Conservation (phyloP, 768 basidiomycete species). For the Psilocybe tampanensis region DNA sequence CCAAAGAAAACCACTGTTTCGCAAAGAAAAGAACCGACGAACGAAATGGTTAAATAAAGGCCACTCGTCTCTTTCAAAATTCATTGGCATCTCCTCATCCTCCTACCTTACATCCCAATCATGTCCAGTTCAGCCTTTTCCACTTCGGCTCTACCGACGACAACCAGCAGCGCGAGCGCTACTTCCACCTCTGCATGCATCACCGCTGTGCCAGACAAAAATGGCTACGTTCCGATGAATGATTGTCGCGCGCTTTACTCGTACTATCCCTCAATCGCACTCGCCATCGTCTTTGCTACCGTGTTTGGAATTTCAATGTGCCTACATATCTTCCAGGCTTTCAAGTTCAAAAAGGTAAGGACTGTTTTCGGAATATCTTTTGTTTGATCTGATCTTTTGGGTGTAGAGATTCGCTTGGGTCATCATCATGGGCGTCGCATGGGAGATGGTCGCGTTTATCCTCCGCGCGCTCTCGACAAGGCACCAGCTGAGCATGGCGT, state of each 20-base stretch:
- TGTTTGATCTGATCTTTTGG: background rate
- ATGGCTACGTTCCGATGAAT: slow-evolving; percentile 2
- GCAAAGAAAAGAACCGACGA: too few relatives aligned
- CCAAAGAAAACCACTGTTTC: too few relatives aligned
- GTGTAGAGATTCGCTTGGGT: slow-evolving; percentile 6
- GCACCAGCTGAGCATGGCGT: background rate
- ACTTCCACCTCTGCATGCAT: background rate
- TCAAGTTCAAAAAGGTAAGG: slow-evolving; percentile 3
- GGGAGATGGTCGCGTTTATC: slow-evolving; percentile 4
- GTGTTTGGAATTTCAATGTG: slow-evolving; percentile 3
- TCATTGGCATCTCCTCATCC: too few relatives aligned
- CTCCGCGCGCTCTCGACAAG: background rate
- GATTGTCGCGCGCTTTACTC: slow-evolving; percentile 3
- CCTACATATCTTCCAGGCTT: slow-evolving; percentile 1
- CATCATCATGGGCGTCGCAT: slow-evolving; percentile 6
- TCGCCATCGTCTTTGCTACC: slow-evolving; percentile 1
- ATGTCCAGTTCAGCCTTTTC: too few relatives aligned
- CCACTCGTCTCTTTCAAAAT: too few relatives aligned
- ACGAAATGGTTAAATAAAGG: too few relatives aligned
- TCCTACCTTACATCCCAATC: too few relatives aligned
- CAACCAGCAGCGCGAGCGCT: background rate
- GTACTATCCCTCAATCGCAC: slow-evolving; percentile 2
- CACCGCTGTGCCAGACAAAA: background rate
- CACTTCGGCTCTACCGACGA: background rate
- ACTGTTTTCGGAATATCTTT: background rate